Conservation (phyloP, 192 early-diverging fungal genomes). For the Rhizoclosmatium globosum region DNA sequence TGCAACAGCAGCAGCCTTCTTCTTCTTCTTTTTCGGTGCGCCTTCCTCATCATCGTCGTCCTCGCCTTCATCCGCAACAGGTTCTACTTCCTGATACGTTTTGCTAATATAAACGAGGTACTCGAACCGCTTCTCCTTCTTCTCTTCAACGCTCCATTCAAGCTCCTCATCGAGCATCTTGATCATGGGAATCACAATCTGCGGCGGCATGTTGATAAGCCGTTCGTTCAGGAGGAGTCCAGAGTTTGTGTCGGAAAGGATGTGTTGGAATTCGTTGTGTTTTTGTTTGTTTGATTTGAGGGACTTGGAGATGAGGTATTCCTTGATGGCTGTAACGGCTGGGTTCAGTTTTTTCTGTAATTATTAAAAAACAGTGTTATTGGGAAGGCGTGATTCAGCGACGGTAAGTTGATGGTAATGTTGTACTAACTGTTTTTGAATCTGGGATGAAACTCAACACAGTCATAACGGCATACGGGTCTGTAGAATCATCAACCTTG, state of each 20-base stretch:
- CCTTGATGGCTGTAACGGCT: slow-evolving; percentile 35
- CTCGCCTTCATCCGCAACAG: slow-evolving; percentile 67
- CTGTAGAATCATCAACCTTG: slow-evolving; percentile 79
- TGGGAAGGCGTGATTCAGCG: not conserved
- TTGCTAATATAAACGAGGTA: slow-evolving; percentile 84
- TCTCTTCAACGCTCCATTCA: slow-evolving; percentile 72
- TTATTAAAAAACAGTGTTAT: not conserved
- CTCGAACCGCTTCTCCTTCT: slow-evolving; percentile 76
- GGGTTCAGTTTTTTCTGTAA: not conserved
- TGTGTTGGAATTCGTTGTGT: slow-evolving; percentile 13
- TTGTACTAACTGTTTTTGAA: slow-evolving; percentile 3
- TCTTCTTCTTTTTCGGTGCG: slow-evolving; percentile 51
- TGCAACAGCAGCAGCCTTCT: slow-evolving; percentile 29
- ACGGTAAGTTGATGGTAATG: not conserved
- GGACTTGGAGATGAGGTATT: slow-evolving; percentile 76
- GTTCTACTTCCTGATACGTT: slow-evolving; percentile 81
- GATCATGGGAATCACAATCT: slow-evolving; percentile 90
- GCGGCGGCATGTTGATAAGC: slow-evolving; percentile 96
- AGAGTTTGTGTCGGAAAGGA: slow-evolving; percentile 36
- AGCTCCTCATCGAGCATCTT: slow-evolving; percentile 88
- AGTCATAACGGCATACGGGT: slow-evolving; percentile 90
- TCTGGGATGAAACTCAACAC: slow-evolving; percentile 67
- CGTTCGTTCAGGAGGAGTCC: slow-evolving; percentile 87
- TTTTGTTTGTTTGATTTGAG: slow-evolving; percentile 27
- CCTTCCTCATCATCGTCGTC: slow-evolving; percentile 45